Percentiles rank a stretch among this genome's conserved stretches.
Conservation (phyloP, 257 asterid species). For the Thymus mandschuricus region DNA sequence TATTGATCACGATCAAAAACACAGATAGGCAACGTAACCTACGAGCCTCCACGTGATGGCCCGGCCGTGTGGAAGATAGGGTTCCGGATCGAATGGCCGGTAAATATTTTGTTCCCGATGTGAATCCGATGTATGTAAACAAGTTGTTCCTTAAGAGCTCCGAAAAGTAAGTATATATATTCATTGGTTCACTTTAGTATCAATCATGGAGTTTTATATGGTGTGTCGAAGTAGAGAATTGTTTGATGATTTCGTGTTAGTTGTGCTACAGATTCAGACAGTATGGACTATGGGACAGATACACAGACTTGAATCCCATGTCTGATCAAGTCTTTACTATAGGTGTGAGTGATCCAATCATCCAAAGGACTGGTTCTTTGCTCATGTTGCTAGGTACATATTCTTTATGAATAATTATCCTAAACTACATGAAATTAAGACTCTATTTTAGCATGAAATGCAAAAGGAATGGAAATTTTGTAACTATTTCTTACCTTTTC, state of each 20-base stretch:
- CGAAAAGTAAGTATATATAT: conserved; percentile 43
- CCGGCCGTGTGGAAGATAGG: conserved; percentile 62
- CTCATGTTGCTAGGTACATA: conserved; percentile 56
- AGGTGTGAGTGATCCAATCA: conserved; percentile 45
- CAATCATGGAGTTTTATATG: no score
- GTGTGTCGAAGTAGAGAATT: no score
- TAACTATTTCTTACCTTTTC: no score
- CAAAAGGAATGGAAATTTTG: no score
- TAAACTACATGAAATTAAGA: no score
- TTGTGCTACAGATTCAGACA: conserved; percentile 47
- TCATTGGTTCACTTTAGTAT: no score
- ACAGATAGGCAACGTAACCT: conserved; percentile 45
- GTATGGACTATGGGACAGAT: conserved; percentile 66
- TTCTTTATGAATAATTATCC: no score
- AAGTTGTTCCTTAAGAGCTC: conserved; percentile 54
- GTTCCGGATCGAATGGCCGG: conserved; percentile 50
- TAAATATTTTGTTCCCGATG: conserved; percentile 51
- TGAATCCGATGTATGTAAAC: conserved; percentile 55
- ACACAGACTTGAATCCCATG: conserved; percentile 48
- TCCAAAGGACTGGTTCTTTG: conserved; percentile 62
- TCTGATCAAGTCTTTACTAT: conserved; percentile 53
- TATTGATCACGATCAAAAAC: conserved; percentile 42
- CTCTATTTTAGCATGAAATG: no score
- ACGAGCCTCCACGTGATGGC: conserved; percentile 49
- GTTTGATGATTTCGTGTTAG: neutral